A percentile compares a stretch with the other conserved stretches of the same genome.
Conservation (phyloP, 2,329 filamentous ascomycete genomes). For the Fusarium austroafricanum region DNA sequence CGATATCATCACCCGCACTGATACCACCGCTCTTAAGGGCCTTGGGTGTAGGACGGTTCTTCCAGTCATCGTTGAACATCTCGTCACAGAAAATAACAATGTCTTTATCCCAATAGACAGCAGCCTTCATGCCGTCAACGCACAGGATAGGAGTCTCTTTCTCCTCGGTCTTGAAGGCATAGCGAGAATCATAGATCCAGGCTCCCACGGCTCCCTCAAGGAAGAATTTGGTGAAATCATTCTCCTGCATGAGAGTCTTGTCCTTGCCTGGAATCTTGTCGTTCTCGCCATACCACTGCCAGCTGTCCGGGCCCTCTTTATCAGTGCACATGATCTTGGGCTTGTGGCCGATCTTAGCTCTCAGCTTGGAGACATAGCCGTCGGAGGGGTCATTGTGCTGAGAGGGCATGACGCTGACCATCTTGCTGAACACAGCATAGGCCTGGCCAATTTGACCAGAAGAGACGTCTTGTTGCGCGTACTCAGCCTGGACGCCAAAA, state of each 20-base stretch:
- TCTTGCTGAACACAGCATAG: not conserved
- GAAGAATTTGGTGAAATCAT: not conserved
- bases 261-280: not conserved
- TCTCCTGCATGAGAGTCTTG: too few relatives aligned
- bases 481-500: not conserved
- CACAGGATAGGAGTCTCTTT: not conserved
- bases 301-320: not conserved
- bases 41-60: not conserved
- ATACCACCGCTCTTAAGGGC: not conserved
- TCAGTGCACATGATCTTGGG: not conserved
- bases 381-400: not conserved
- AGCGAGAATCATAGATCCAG: not conserved
- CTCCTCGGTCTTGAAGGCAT: not conserved
- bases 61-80: not conserved
- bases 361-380: not conserved
- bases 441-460: not conserved
- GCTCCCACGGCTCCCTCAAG: not conserved
- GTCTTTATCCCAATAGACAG: not conserved
- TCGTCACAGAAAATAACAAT: not conserved
- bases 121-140: not conserved
- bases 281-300: not conserved
- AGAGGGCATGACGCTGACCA: not conserved
- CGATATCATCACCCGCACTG: not conserved
- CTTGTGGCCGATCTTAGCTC: not conserved
- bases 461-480: not conserved